These are phyloP conservation scores for Rhynchosporium graminicola DNA, from an alignment of 2,329 filamentous ascomycete genomes.

Conservation along the genomic window DNA sequence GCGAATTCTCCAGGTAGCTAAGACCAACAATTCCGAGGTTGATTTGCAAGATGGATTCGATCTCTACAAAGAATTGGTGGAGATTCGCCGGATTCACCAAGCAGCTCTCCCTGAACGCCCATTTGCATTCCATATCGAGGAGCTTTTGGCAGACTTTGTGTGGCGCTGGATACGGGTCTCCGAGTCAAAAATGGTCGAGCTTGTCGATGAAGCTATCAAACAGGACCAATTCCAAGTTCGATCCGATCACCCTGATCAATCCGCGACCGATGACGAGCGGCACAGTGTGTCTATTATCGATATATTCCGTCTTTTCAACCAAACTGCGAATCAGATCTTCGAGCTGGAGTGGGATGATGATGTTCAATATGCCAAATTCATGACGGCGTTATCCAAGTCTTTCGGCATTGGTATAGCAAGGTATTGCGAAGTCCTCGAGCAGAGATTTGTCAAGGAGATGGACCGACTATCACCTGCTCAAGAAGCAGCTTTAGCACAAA, in stretches of 20 bases:
- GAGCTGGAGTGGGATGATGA: slow-evolving; percentile 91
- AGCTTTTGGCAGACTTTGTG: slow-evolving; percentile 84
- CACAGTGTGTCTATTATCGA: slow-evolving; percentile 94
- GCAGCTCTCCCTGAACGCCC: slow-evolving; percentile 70
- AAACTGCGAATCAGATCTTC: slow-evolving; percentile 84
- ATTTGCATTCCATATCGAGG: slow-evolving; percentile 88
- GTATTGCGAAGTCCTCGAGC: slow-evolving; percentile 90
- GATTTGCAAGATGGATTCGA: slow-evolving; percentile 92
- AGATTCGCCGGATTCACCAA: slow-evolving; percentile 78
- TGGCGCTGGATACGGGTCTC: slow-evolving; percentile 91
- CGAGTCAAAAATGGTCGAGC: slow-evolving; percentile 75
- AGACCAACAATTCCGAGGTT: slow-evolving; percentile 71
- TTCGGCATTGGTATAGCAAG: slow-evolving; percentile 80
- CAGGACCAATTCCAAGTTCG: slow-evolving; percentile 84
- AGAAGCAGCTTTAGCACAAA: slow-evolving; percentile 73
- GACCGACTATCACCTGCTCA: slow-evolving; percentile 87
- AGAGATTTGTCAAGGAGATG: slow-evolving; percentile 87
- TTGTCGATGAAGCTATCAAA: slow-evolving; percentile 88
- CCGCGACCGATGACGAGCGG: slow-evolving; percentile 75
- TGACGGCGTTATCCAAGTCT: slow-evolving; percentile 86
- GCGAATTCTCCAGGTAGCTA: slow-evolving; percentile 73
- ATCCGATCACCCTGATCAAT: slow-evolving; percentile 60
- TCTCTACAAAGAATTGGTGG: slow-evolving; percentile 84
- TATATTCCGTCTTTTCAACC: slow-evolving; percentile 90
- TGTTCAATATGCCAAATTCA: slow-evolving; percentile 91